Base-by-base conservation (phyloP, 345 rosid species). In the Dipteronia sinensis region DNA sequence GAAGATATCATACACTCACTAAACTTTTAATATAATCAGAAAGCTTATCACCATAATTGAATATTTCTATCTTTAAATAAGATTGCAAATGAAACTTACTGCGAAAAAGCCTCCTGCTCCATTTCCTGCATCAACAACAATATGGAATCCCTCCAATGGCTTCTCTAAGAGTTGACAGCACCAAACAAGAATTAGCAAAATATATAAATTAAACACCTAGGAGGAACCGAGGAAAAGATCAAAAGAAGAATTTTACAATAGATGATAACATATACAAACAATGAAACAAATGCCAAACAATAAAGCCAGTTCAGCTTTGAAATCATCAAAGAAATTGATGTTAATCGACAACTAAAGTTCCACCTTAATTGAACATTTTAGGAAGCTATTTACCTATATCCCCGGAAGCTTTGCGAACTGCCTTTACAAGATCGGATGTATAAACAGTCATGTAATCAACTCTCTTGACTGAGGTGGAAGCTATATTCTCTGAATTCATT, bases 21-120 rank as follows among this genome's bases (percentile, higher is more conserved):
- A 59, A 59, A 59, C 10, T 20, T 59, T 22, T 59, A 59, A 20
- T n/a, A 9, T 8, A 59, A n/a, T 46, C 49, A 46, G 49, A 46
- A 22, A 22, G 27, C 64, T 46, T 51, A 7, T 47, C 40, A 1
- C 69, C 23, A 44, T 44, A 64, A 65, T 29, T 29, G 7, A 64
- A 65, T 17, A 74, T 65, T 47, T 65, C 61, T 47, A 65, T 65
- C 61, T 20, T 17, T 49, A 71, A 49, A n/a, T 25, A 74, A 44
- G 46, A 58, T 68, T 72, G 38, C 29, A 75, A 78, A 73, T 42
- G 51, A 31, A 79, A 87, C 98, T 92, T 85, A 94, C 98, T 10
- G 98, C 93, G 72, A 97, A 97, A 87, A 93, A 97, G 25, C 98
- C 99, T 81, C 98, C 98, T 46, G 98, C 97, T 82, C 99, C 99